Conservation (phyloP, 345 rosid species). For the Aquilaria sinensis region DNA sequence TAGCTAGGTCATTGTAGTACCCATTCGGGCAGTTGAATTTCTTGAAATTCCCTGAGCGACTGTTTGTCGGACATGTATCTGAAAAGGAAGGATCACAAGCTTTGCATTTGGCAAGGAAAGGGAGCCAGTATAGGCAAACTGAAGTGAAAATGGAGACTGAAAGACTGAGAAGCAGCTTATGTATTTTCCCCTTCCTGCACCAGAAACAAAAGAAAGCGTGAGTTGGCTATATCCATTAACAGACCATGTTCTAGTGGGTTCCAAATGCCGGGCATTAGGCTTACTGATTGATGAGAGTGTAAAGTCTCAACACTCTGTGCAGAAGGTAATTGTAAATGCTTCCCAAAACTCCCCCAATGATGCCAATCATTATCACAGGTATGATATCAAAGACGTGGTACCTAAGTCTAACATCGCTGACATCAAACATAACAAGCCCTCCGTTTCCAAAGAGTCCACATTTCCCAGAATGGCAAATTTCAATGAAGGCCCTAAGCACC, state of each 20-base stretch:
- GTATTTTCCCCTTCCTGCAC: conserved; percentile 70
- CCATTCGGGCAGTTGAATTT: conserved; percentile 8
- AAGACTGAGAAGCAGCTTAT: conserved; percentile 65
- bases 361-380: conserved; percentile 54
- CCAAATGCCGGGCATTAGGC: conserved; percentile 3
- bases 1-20: too few relatives aligned
- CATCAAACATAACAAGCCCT: conserved; percentile 15
- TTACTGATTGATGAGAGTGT: conserved; percentile 71
- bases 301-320: conserved; percentile 65
- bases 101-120: conserved; percentile 64
- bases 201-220: conserved; percentile 10
- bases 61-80: conserved; percentile 54
- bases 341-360: conserved; percentile 72
- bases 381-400: conserved; percentile 54
- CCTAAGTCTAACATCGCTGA: conserved; percentile 45
- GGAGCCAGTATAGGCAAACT: conserved; percentile 58
- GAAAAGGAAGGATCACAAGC: conserved; percentile 41
- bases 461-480: too few relatives aligned
- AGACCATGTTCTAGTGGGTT: background rate
- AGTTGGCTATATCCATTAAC: background rate
- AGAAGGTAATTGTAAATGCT: conserved; percentile 70
- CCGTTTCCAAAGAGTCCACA: too few relatives aligned
- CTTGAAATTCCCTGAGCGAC: conserved; percentile 63
- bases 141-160: conserved; percentile 68
- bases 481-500: too few relatives aligned